Evolutionary conservation across 23 red algal genomes (phyloP), one percentile per base, ranked within the genome.

Genomic region (Porphyridium purpureum): DNA sequence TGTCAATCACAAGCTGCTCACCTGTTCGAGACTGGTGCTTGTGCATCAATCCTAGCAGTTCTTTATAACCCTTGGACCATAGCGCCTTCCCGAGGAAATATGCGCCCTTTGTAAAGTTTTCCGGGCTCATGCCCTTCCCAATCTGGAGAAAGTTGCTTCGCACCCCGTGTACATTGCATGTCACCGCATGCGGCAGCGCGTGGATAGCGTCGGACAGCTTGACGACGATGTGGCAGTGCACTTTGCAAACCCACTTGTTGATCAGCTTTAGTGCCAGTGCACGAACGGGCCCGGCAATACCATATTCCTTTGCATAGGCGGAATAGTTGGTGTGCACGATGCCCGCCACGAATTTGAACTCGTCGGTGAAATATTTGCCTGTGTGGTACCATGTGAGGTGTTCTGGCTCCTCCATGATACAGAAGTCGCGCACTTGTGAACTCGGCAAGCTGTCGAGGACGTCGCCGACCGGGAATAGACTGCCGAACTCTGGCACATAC

Each of bases 291-390:
- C 67, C 67, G 51, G 42, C 35, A 11, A 41, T 38, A 22, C 31
- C 52, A 4, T 19, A 61, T 9, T 31, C 21, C 4, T 31, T 31
- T 5, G 50, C 80, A 29, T 85, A 85, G 24, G 70, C 66, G 59
- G 74, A 48, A 36, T 85, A 85, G 52, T 85, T 85, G 31, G 80
- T 85, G 53, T 85, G 80, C 14, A 85, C 74, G 27, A 85, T 59
- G 31, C 80, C 80, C 14, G 74, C 67, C 5, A 85, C 80, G 32
- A 36, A 67, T 38, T 53, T 33, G 40, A 75, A 85, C 23, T 71
- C 21, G 35, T 62, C 48, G 2, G 66, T 85, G 60, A 59, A 85
- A 24, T 59, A 22, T 8, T 40, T 50, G 20, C 80, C 80, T 0
- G 59, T 53, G 53, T 74, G 70, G 57, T 85, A 66, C 80, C 80